Conservation (phyloP, 129 eudicot species). For the Smallanthus sonchifolius region DNA sequence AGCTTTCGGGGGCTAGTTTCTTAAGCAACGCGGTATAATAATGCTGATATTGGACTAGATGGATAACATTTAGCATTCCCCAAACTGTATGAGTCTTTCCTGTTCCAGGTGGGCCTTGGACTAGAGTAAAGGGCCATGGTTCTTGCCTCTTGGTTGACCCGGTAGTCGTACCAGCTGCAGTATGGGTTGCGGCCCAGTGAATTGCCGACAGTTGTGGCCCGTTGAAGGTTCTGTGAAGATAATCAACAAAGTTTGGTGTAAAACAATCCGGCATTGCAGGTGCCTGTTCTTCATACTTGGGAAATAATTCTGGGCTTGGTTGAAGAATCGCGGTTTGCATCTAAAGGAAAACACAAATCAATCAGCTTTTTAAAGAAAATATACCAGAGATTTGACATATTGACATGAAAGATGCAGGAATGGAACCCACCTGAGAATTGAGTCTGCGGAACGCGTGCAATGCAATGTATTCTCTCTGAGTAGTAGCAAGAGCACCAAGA, state of each 20-base stretch:
- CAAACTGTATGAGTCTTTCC: slow-evolving; percentile 98
- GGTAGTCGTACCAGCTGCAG: slow-evolving; percentile 88
- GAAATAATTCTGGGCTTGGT: slow-evolving; percentile 85
- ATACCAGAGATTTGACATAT: neutral
- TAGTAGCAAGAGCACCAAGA: slow-evolving; percentile 93
- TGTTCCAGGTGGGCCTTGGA: slow-evolving; percentile 98
- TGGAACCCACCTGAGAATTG: slow-evolving; percentile 58
- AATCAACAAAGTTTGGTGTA: slow-evolving; percentile 77
- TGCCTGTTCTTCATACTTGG: slow-evolving; percentile 84
- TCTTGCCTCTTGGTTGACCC: slow-evolving; percentile 76
- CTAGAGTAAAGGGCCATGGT: slow-evolving; percentile 97
- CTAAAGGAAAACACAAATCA: slow-evolving; percentile 22
- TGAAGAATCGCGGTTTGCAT: slow-evolving; percentile 98
- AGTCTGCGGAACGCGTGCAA: slow-evolving; percentile 98
- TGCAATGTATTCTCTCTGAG: slow-evolving; percentile 90
- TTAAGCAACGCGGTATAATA: slow-evolving; percentile 85
- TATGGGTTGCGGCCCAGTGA: slow-evolving; percentile 99
- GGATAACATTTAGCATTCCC: slow-evolving; percentile 98
- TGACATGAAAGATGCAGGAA: neutral
- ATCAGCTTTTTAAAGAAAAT: slow-evolving; percentile 3
- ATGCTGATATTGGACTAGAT: slow-evolving; percentile 95
- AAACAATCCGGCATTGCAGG: slow-evolving; percentile 98
- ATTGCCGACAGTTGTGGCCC: slow-evolving; percentile 88
- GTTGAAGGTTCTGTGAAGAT: slow-evolving; percentile 72
- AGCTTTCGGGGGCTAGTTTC: slow-evolving; percentile 98